Evolutionary conservation across 331 rosid species (phyloP).

Genomic region (Ulmus americana): DNA sequence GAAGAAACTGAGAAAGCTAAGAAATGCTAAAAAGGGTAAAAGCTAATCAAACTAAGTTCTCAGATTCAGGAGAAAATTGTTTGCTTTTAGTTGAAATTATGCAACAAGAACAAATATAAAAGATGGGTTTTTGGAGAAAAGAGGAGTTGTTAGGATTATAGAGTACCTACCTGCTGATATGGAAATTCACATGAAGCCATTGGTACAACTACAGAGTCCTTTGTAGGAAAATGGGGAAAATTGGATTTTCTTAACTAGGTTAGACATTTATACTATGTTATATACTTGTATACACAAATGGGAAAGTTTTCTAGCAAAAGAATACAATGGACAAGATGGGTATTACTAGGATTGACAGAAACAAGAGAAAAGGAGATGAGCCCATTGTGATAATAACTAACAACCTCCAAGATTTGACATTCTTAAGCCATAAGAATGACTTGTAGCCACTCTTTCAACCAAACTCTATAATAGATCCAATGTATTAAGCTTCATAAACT

Average conservation of each 20-base stretch:
- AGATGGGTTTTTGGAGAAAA: slow-evolving; percentile 7
- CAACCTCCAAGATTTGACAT: background rate
- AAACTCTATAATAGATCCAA: background rate
- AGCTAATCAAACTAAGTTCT: background rate
- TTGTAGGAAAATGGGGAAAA: slow-evolving; percentile 33
- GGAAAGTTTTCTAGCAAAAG: too few relatives aligned
- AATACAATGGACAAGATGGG: background rate
- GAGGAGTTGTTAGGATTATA: slow-evolving; percentile 12
- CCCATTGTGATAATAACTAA: slow-evolving; percentile 8
- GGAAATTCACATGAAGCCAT: slow-evolving; percentile 8
- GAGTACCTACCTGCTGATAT: slow-evolving; percentile 12
- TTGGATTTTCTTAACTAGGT: background rate
- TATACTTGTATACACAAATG: background rate
- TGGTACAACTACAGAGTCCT: slow-evolving; percentile 3
- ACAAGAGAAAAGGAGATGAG: background rate
- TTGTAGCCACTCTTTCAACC: background rate
- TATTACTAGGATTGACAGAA: background rate
- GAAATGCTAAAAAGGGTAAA: background rate
- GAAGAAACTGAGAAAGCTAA: background rate
- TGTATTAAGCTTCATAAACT: background rate
- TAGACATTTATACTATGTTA: background rate
- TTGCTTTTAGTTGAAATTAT: background rate
- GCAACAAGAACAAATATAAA: background rate
- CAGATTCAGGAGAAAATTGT: slow-evolving; percentile 1
- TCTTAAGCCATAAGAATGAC: background rate